A percentile compares a stretch with the other conserved stretches of the same genome.
Conservation (phyloP, 129 eudicot species). For the Heracleum sosnowskyi region DNA sequence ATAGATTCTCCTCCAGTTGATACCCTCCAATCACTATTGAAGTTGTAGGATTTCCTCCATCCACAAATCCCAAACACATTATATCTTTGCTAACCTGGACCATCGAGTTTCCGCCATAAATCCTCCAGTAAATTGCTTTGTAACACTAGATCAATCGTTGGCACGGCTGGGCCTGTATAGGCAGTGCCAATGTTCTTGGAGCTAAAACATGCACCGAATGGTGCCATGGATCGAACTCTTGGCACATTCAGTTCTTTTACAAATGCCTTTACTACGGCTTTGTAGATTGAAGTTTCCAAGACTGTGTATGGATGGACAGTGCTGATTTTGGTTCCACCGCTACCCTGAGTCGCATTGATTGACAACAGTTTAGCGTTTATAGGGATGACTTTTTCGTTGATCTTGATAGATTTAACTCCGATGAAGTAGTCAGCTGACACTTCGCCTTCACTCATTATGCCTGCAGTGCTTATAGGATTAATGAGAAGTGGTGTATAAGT, state of each 20-base stretch:
- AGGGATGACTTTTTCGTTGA: neutral
- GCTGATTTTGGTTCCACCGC: neutral
- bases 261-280: neutral
- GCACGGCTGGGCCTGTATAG: neutral
- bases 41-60: conserved; percentile 21
- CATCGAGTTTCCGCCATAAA: conserved; percentile 16
- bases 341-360: neutral
- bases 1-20: conserved; percentile 35
- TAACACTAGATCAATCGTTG: neutral
- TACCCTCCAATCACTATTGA: conserved; percentile 34
- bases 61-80: conserved; percentile 26
- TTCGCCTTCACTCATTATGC: neutral
- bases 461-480: neutral
- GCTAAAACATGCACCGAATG: neutral
- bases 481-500: neutral
- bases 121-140: neutral
- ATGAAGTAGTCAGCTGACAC: neutral
- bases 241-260: neutral
- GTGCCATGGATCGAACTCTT: neutral
- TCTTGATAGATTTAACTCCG: neutral
- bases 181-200: neutral
- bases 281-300: neutral
- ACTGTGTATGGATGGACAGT: neutral
- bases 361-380: neutral
- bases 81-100: neutral